These are phyloP conservation scores for Oryza australiensis DNA, from an alignment of 176 grass and related monocot genomes.

Conservation along the genomic window DNA sequence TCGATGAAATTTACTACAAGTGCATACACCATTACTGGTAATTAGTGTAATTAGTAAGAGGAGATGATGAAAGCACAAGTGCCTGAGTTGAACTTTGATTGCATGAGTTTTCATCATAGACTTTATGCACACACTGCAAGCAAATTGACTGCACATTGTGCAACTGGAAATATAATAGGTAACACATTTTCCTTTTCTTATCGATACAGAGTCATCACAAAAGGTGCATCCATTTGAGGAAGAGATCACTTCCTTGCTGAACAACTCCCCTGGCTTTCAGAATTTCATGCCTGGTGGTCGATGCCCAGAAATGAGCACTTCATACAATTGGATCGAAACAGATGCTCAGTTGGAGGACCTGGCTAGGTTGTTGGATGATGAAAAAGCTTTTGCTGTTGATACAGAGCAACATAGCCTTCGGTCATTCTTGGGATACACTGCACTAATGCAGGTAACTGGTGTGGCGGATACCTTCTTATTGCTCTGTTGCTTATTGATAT, in stretches of 20 bases:
- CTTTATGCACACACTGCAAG: neutral
- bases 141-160: neutral
- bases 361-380: constrained; percentile 44
- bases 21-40: neutral
- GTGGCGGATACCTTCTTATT: neutral
- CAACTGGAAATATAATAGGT: neutral
- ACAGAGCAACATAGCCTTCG: constrained; percentile 93
- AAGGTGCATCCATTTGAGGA: constrained; percentile 79
- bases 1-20: neutral
- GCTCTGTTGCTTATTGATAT: constrained; percentile 18
- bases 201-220: constrained; percentile 51
- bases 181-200: constrained; percentile 23
- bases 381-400: constrained; percentile 79
- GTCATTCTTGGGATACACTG: constrained; percentile 95
- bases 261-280: constrained; percentile 41
- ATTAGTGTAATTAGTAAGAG: neutral
- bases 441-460: constrained; percentile 86
- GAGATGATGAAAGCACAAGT: neutral
- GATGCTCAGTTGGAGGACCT: constrained; percentile 66
- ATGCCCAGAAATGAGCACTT: constrained; percentile 44
- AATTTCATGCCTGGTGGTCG: constrained; percentile 34
- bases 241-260: constrained; percentile 71
- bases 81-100: constrained; percentile 6
- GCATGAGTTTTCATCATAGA: neutral
- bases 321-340: constrained; percentile 81